Conservation (phyloP, 305 asterid genomes). For the Lippia alba region DNA sequence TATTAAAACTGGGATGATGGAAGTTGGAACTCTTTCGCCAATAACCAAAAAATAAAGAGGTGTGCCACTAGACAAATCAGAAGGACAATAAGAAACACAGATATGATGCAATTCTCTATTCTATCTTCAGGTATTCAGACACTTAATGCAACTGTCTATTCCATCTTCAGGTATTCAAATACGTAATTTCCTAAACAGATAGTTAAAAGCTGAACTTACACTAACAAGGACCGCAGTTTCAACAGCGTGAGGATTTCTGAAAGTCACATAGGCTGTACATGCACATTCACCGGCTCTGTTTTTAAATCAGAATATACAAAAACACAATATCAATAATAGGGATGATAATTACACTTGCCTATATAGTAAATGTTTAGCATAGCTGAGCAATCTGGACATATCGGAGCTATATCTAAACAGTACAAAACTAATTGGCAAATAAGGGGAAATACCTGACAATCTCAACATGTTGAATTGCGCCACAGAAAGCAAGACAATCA, state of each 20-base stretch:
- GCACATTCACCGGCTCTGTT: constrained; percentile 72
- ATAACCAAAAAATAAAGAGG: no score
- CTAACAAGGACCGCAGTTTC: constrained; percentile 84
- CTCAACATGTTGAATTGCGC: constrained; percentile 73
- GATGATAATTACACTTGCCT: neutral
- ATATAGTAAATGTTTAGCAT: no score
- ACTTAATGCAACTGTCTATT: neutral
- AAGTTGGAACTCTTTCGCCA: no score
- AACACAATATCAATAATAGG: neutral
- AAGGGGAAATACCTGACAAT: constrained; percentile 57
- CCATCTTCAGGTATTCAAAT: neutral
- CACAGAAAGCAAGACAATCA: constrained; percentile 79
- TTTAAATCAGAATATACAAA: constrained; percentile 20
- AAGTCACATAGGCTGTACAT: constrained; percentile 74
- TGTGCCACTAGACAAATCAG: neutral
- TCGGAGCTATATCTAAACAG: neutral
- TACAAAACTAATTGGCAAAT: neutral
- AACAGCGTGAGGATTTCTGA: constrained; percentile 69
- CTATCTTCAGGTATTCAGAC: neutral
- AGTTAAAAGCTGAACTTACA: constrained; percentile 50
- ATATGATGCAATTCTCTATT: constrained; percentile 4
- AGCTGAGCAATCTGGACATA: neutral
- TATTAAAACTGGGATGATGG: no score
- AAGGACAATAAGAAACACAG: neutral
- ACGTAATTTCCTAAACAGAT: neutral